A percentile compares a stretch with the other conserved stretches of the same genome.
Evolutionary conservation across 495 filamentous ascomycete species (phyloP).

Genomic region (Rhizodiscina lignyota): DNA sequence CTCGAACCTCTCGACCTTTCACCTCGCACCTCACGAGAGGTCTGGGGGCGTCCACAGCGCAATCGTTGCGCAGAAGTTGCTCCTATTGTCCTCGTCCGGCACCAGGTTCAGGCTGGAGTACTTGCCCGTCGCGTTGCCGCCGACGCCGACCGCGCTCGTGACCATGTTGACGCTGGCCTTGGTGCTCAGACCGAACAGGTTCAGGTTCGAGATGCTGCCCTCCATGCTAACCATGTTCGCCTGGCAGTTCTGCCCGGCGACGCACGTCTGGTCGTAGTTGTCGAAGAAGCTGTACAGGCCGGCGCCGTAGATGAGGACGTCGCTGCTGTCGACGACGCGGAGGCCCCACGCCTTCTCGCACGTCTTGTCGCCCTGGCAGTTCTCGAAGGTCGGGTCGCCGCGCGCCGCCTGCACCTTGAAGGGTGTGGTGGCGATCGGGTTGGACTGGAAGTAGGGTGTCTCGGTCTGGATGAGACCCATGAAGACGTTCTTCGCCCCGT

Average conservation of each 20-base stretch:
- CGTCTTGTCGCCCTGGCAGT: slow-evolving; percentile 14
- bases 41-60: slow-evolving; percentile 10
- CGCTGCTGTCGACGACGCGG: slow-evolving; percentile 20
- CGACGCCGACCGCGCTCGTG: slow-evolving; percentile 17
- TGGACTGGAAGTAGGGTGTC: slow-evolving; percentile 36
- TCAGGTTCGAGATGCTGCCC: slow-evolving; percentile 35
- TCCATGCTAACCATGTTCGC: slow-evolving; percentile 75
- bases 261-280: slow-evolving; percentile 53
- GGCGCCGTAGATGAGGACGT: slow-evolving; percentile 18
- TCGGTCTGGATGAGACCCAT: slow-evolving; percentile 72
- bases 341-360: slow-evolving; percentile 39
- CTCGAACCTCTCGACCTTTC: no score
- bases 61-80: slow-evolving; percentile 20
- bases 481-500: slow-evolving; percentile 49
- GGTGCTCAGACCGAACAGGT: slow-evolving; percentile 68
- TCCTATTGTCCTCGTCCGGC: slow-evolving; percentile 18
- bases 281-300: slow-evolving; percentile 39
- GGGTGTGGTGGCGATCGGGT: slow-evolving; percentile 16
- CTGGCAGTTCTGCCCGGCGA: slow-evolving; percentile 64
- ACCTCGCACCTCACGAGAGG: no score
- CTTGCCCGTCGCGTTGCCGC: no score
- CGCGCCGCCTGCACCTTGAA: slow-evolving; percentile 15
- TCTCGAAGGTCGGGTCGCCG: slow-evolving; percentile 22
- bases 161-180: slow-evolving; percentile 84
- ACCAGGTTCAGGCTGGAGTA: background rate